phyloP scores from a whole-genome alignment of 495 filamentous ascomycete species.

The Viridothelium virens region DNA sequence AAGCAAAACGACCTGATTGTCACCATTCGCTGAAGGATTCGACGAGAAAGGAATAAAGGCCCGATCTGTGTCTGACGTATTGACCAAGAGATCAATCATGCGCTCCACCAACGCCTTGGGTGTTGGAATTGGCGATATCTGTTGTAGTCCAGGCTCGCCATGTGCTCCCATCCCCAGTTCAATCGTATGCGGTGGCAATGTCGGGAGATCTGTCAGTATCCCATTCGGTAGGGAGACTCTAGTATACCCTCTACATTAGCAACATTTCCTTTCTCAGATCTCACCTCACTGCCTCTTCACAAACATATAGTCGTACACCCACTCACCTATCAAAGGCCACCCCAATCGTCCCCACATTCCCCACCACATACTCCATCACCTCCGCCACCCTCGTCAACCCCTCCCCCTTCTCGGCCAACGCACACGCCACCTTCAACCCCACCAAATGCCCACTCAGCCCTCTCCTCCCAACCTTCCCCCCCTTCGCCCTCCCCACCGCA shows the following conservation, averaged over 20 bases:
- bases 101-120: slow-evolving; percentile 18
- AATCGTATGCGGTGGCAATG: slow-evolving; percentile 23
- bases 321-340: slow-evolving; percentile 26
- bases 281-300: not conserved
- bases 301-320: not conserved
- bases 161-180: slow-evolving; percentile 30
- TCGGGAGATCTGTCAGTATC: slow-evolving; percentile 24
- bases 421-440: slow-evolving; percentile 24
- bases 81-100: slow-evolving; percentile 22
- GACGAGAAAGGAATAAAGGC: slow-evolving; percentile 24
- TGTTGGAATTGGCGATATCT: slow-evolving; percentile 25
- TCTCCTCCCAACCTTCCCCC: slow-evolving; percentile 25
- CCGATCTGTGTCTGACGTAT: slow-evolving; percentile 21
- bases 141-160: slow-evolving; percentile 24
- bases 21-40: slow-evolving; percentile 11
- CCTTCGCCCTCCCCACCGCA: slow-evolving; percentile 24
- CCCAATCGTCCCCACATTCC: slow-evolving; percentile 26
- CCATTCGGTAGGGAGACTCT: slow-evolving; percentile 25
- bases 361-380: slow-evolving; percentile 26
- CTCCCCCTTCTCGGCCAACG: slow-evolving; percentile 20
- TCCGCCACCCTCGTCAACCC: slow-evolving; percentile 23
- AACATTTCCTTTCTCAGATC: not conserved
- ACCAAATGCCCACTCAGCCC: slow-evolving; percentile 26
- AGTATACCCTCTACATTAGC: not conserved
- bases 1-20: slow-evolving; percentile 24